A percentile compares a stretch with the other conserved stretches of the same genome.
phyloP scores from a whole-genome alignment of 495 filamentous ascomycete genomes.

The Darksidea phi region DNA sequence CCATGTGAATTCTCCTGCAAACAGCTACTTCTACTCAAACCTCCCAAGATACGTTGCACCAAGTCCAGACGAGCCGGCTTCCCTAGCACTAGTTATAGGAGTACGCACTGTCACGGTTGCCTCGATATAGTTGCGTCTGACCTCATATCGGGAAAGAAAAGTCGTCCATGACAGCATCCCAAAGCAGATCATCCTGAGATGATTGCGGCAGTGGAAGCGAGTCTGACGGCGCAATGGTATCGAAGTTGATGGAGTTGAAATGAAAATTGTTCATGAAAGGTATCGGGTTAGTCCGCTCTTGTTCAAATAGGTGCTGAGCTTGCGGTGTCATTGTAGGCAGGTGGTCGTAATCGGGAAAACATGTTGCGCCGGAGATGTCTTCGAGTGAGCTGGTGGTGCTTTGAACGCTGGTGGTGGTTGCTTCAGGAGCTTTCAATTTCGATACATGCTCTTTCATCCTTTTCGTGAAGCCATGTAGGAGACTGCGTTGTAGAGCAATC shows the following conservation, averaged over 20 bases:
- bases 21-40: too few species aligned
- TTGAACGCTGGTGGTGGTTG: neutral
- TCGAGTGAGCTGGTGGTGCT: neutral
- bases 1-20: too few species aligned
- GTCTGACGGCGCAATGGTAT: neutral
- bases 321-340: neutral
- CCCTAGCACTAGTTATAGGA: too few species aligned
- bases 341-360: neutral
- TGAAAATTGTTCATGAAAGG: neutral
- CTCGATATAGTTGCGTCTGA: too few species aligned
- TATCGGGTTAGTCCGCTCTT: neutral
- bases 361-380: neutral
- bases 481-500: slow-evolving; percentile 9
- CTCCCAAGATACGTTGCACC: too few species aligned
- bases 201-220: neutral
- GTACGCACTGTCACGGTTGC: too few species aligned
- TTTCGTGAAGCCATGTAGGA: slow-evolving; percentile 19
- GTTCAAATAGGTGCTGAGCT: neutral
- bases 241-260: neutral
- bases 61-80: too few species aligned
- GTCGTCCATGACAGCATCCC: slow-evolving; percentile 27
- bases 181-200: neutral
- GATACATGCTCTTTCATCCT: slow-evolving; percentile 10
- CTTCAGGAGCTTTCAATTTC: neutral
- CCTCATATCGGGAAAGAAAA: slow-evolving; percentile 13